phyloP scores from a whole-genome alignment of 2,329 filamentous ascomycete species.

The Dactylellina parvicollis region DNA sequence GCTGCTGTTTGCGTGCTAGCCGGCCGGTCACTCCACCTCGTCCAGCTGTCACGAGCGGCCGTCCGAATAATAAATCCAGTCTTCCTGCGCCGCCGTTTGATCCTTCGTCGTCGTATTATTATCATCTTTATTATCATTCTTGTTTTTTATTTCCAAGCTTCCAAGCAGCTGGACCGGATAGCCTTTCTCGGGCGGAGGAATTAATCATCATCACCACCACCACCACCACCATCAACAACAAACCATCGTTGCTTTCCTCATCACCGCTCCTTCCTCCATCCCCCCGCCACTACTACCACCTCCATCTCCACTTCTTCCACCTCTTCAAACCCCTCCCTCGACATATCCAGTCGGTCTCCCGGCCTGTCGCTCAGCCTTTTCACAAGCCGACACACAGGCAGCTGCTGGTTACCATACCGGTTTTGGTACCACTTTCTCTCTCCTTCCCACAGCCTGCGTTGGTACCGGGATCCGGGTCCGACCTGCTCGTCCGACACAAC shows the following conservation, averaged over 20 bases:
- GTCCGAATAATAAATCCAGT: not conserved
- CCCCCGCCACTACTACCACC: slow-evolving; percentile 8
- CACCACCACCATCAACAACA: not conserved
- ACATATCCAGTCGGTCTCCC: not conserved
- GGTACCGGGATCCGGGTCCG: not conserved
- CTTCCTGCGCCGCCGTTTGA: no score
- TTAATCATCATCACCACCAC: not conserved
- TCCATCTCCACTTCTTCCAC: not conserved
- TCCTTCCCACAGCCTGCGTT: not conserved
- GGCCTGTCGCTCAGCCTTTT: no score
- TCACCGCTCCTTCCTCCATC: not conserved
- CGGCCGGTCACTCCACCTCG: slow-evolving; percentile 30
- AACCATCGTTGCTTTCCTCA: not conserved
- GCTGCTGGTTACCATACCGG: no score
- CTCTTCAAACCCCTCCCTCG: not conserved
- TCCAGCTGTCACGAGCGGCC: slow-evolving; percentile 40
- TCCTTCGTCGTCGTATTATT: no score
- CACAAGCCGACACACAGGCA: no score
- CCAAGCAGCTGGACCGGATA: not conserved
- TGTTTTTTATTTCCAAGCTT: not conserved
- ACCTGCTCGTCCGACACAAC: slow-evolving; percentile 38
- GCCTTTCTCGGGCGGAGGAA: slow-evolving; percentile 2
- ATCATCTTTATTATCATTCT: not conserved
- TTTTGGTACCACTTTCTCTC: not conserved
- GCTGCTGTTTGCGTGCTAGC: slow-evolving; percentile 22